Percentiles rank a stretch among this genome's conserved stretches.
phyloP scores from a whole-genome alignment of 2,329 filamentous ascomycete genomes.

The Annulohypoxylon truncatum region DNA sequence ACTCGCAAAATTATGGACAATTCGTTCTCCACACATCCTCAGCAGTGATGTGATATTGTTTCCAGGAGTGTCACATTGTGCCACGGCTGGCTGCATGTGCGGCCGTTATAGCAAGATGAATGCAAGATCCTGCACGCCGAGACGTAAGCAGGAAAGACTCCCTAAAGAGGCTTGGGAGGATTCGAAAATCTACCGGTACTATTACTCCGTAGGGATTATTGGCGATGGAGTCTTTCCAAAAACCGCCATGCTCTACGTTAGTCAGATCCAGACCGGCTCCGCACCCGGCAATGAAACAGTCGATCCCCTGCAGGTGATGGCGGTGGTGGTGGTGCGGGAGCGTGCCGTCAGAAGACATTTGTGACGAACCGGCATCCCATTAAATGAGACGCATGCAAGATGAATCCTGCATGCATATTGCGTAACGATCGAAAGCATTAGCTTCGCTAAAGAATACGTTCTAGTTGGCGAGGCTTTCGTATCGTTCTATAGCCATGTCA shows the following conservation, averaged over 20 bases:
- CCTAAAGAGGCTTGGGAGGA: slow-evolving; percentile 3
- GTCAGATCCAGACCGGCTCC: slow-evolving; percentile 16
- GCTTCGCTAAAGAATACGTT: slow-evolving; percentile 1
- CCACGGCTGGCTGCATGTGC: slow-evolving; percentile 17
- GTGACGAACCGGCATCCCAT: slow-evolving; percentile 20
- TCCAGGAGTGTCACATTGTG: slow-evolving; percentile 2
- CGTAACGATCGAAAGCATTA: slow-evolving; percentile 11
- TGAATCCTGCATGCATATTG: slow-evolving; percentile 28
- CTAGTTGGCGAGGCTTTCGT: slow-evolving; percentile 1
- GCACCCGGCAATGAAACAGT: slow-evolving; percentile 34
- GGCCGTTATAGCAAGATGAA: slow-evolving; percentile 19
- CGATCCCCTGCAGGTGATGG: slow-evolving; percentile 26
- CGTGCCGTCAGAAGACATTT: slow-evolving; percentile 27
- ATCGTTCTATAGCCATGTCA: neutral
- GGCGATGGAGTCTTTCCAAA: slow-evolving; percentile 7
- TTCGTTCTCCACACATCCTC: neutral
- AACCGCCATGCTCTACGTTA: slow-evolving; percentile 2
- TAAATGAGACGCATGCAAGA: slow-evolving; percentile 19
- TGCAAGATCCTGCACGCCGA: slow-evolving; percentile 19
- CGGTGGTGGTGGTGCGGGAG: slow-evolving; percentile 23
- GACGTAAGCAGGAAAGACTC: slow-evolving; percentile 19
- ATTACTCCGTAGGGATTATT: slow-evolving; percentile 9
- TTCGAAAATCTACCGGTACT: slow-evolving; percentile 5
- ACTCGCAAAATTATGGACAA: neutral
- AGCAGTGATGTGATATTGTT: neutral